phyloP scores from a whole-genome alignment of 106 monocot species.

The Acorus calamus region DNA sequence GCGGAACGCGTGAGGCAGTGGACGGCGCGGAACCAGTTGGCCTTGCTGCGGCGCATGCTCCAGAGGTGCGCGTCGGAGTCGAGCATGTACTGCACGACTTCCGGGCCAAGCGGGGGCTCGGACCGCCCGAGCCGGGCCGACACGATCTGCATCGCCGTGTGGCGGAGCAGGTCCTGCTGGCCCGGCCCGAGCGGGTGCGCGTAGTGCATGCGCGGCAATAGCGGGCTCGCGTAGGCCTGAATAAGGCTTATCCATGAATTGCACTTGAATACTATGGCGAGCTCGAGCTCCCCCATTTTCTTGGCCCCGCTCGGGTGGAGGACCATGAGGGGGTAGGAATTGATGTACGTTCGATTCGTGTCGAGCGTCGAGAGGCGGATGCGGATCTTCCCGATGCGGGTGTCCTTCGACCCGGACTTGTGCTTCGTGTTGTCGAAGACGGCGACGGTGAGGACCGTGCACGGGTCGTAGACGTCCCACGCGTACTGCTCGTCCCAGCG shows the following conservation, averaged over 20 bases:
- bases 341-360: slow-evolving; percentile 51
- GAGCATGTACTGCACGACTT: slow-evolving; percentile 75
- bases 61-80: slow-evolving; percentile 69
- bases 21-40: slow-evolving; percentile 76
- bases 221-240: slow-evolving; percentile 62
- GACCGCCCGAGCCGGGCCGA: slow-evolving; percentile 65
- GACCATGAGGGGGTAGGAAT: slow-evolving; percentile 53
- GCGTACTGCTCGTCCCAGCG: slow-evolving; percentile 95
- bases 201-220: slow-evolving; percentile 94
- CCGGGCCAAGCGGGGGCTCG: slow-evolving; percentile 74
- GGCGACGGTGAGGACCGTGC: slow-evolving; percentile 81
- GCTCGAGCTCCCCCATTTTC: slow-evolving; percentile 92
- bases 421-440: slow-evolving; percentile 72
- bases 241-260: slow-evolving; percentile 53
- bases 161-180: slow-evolving; percentile 78
- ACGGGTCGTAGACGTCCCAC: slow-evolving; percentile 95
- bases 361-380: slow-evolving; percentile 84
- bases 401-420: slow-evolving; percentile 27
- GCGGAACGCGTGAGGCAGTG: slow-evolving; percentile 42
- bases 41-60: slow-evolving; percentile 85
- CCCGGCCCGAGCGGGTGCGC: slow-evolving; percentile 56
- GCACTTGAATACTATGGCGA: slow-evolving; percentile 72
- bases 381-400: slow-evolving; percentile 70
- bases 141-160: slow-evolving; percentile 74
- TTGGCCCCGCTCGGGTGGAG: slow-evolving; percentile 57